Evolutionary conservation across 768 basidiomycete genomes (phyloP).

Genomic region (Tephrocybe sp.): DNA sequence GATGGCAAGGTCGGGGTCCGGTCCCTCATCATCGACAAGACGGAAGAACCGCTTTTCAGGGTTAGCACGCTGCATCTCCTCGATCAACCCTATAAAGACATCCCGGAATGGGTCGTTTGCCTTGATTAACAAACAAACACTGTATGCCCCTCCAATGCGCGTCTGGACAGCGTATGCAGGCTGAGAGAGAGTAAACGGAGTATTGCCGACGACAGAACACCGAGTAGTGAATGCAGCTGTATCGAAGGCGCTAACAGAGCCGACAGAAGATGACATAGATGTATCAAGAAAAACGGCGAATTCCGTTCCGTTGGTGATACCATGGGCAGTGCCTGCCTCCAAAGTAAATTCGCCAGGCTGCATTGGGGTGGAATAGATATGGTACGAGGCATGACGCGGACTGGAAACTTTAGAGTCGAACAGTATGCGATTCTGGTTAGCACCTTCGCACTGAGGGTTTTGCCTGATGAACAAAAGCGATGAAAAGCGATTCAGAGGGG

Average conservation of each 20-base stretch:
- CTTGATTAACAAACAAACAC: neutral
- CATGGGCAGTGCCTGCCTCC: neutral
- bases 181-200: neutral
- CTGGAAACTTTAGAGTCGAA: neutral
- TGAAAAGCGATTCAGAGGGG: neutral
- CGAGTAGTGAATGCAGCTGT: neutral
- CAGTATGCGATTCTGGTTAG: neutral
- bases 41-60: neutral
- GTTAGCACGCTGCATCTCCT: neutral
- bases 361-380: neutral
- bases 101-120: neutral
- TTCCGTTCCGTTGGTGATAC: neutral
- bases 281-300: neutral
- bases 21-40: neutral
- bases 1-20: neutral
- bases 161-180: slow-evolving; percentile 1
- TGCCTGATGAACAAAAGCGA: neutral
- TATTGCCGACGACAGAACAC: neutral
- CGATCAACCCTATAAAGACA: neutral
- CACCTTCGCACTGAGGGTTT: slow-evolving; percentile 6
- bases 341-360: neutral
- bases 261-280: neutral
- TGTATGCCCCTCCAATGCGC: neutral
- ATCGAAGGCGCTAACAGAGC: neutral
- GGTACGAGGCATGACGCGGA: neutral